A percentile compares a stretch with the other conserved stretches of the same genome.
These are phyloP conservation scores for Tetrapyrgos nigripes DNA, from an alignment of 1,284 basidiomycete species.

Conservation along the genomic window DNA sequence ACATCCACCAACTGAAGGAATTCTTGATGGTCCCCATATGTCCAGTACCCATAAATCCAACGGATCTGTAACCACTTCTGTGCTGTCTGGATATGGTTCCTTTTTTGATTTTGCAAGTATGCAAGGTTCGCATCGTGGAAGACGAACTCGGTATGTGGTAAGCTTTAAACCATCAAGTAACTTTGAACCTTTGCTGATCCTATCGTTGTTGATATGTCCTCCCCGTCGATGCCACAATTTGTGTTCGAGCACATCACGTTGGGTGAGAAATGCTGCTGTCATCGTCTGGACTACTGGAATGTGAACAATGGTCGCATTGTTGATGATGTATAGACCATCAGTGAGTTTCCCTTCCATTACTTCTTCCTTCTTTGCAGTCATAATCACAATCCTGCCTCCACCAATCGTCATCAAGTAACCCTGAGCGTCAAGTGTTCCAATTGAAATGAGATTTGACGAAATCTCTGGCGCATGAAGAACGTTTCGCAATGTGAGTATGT, in stretches of 20 bases:
- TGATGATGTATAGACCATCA: not conserved
- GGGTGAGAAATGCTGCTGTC: too few species aligned
- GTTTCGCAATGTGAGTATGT: not conserved
- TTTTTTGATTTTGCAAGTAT: not conserved
- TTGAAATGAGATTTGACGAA: conserved; percentile 6
- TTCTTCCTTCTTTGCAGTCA: not conserved
- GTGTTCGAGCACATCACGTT: not conserved
- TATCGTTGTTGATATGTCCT: not conserved
- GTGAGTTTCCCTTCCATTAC: not conserved
- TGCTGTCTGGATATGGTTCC: not conserved
- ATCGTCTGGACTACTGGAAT: not conserved
- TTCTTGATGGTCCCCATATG: conserved; percentile 1
- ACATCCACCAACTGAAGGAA: not conserved
- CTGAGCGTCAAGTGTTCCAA: not conserved
- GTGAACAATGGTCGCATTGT: not conserved
- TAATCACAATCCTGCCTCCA: not conserved
- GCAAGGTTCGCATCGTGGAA: not conserved
- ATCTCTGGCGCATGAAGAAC: conserved; percentile 4
- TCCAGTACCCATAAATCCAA: not conserved
- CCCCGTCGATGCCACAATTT: not conserved
- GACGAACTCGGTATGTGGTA: not conserved
- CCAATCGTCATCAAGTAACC: not conserved
- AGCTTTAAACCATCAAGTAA: not conserved
- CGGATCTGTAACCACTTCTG: not conserved
- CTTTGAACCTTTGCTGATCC: not conserved